Conservation (phyloP, 129 eudicot genomes). For the Rutidosis leptorrhynchoides region DNA sequence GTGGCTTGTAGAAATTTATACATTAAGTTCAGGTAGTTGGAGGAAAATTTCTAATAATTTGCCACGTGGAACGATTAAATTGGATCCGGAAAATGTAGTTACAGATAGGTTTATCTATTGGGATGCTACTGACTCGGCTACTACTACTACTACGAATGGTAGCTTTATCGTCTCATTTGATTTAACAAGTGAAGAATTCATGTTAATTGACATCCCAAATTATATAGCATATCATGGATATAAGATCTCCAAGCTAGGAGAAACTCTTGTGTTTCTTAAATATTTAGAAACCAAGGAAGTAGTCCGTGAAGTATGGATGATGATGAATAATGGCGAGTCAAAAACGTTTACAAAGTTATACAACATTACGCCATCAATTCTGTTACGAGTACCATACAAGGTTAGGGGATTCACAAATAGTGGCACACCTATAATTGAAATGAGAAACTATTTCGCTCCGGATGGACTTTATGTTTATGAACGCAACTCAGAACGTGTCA, state of each 20-base stretch:
- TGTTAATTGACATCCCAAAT: neutral
- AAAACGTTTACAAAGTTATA: neutral
- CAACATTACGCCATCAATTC: neutral
- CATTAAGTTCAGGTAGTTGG: neutral
- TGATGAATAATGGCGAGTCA: neutral
- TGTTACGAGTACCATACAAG: too few species aligned
- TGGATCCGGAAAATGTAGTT: neutral
- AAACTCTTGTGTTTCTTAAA: neutral
- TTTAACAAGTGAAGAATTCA: neutral
- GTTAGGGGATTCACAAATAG: neutral
- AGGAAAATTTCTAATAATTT: neutral
- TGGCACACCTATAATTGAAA: neutral
- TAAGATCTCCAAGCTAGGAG: neutral
- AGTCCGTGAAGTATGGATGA: neutral
- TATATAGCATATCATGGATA: neutral
- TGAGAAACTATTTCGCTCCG: neutral
- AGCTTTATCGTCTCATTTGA: neutral
- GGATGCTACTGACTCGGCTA: neutral
- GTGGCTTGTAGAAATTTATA: neutral
- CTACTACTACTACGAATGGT: neutral
- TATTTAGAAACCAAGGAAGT: neutral
- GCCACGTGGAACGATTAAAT: neutral
- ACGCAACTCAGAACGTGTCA: neutral
- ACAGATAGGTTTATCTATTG: neutral
- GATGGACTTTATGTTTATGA: neutral